Conservation (phyloP, 352 stramenopile genomes). For the Thraustotheca clavata region DNA sequence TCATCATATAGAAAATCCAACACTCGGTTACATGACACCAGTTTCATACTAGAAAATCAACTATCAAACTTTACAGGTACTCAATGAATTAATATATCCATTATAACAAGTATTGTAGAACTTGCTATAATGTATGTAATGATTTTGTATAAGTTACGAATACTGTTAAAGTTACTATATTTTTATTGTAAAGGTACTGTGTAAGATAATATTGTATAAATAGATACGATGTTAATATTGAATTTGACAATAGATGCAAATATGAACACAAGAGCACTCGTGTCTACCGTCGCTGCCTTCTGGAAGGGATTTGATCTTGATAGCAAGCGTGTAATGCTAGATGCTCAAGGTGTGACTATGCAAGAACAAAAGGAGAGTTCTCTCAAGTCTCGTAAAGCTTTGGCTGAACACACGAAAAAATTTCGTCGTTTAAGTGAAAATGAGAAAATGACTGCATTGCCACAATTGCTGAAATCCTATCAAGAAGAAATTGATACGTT, state of each 20-base stretch:
- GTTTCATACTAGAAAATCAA: too few species aligned
- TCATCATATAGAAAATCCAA: too few species aligned
- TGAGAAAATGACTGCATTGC: conserved; percentile 54
- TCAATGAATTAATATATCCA: too few species aligned
- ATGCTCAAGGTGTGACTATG: conserved; percentile 69
- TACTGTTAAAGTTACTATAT: too few species aligned
- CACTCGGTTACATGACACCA: too few species aligned
- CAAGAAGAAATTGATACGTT: conserved; percentile 90
- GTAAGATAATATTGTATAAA: too few species aligned
- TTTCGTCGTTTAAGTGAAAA: conserved; percentile 64
- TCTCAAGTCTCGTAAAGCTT: conserved; percentile 68
- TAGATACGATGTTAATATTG: neutral
- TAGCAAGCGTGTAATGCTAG: conserved; percentile 71
- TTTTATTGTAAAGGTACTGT: too few species aligned
- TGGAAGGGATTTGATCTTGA: conserved; percentile 84
- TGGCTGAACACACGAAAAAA: conserved; percentile 77
- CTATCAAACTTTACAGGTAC: too few species aligned
- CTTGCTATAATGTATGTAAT: too few species aligned
- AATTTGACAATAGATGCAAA: neutral
- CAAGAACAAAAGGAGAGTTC: conserved; percentile 79
- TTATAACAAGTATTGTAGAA: too few species aligned
- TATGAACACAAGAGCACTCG: conserved; percentile 6
- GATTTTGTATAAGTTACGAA: too few species aligned
- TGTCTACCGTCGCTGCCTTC: conserved; percentile 58
- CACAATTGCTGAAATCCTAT: conserved; percentile 76